phyloP scores from a whole-genome alignment of 495 filamentous ascomycete genomes.

The Haplographium delicatum region DNA sequence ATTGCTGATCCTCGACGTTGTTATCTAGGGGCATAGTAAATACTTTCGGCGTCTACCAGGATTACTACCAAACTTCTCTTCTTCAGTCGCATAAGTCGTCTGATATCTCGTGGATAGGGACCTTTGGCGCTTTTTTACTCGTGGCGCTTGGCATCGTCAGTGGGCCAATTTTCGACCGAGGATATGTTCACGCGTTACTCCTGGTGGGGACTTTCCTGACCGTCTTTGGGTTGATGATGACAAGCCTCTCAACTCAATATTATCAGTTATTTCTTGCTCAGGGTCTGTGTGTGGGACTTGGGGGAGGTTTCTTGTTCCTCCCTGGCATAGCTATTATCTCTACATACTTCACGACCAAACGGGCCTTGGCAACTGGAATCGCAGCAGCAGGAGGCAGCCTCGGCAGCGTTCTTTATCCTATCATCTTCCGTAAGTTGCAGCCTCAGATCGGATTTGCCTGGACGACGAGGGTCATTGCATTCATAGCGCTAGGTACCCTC shows the following conservation, averaged over 20 bases:
- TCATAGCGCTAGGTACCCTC: conserved; percentile 58
- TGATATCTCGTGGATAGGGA: conserved; percentile 55
- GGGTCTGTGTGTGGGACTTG: conserved; percentile 60
- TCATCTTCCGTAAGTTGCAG: conserved; percentile 62
- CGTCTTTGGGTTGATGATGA: conserved; percentile 58
- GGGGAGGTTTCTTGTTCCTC: conserved; percentile 65
- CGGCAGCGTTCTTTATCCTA: conserved; percentile 72
- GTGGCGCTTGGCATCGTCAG: conserved; percentile 45
- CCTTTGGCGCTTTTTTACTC: conserved; percentile 45
- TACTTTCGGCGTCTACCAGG: conserved; percentile 70
- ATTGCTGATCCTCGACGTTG: too few relatives aligned
- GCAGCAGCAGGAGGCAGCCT: background rate
- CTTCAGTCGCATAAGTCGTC: conserved; percentile 33
- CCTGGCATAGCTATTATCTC: conserved; percentile 61
- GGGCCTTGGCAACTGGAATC: conserved; percentile 56
- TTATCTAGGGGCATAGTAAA: too few relatives aligned
- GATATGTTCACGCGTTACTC: conserved; percentile 53
- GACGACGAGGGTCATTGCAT: conserved; percentile 69
- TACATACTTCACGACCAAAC: conserved; percentile 64
- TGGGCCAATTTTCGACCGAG: conserved; percentile 50
- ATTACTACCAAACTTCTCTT: conserved; percentile 53
- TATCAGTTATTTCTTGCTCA: conserved; percentile 64
- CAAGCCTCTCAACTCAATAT: conserved; percentile 53
- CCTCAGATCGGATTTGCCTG: conserved; percentile 67
- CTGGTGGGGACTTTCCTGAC: conserved; percentile 46